Base-by-base conservation (phyloP, 208 protist genomes). In the Crithidia sp. region DNA sequence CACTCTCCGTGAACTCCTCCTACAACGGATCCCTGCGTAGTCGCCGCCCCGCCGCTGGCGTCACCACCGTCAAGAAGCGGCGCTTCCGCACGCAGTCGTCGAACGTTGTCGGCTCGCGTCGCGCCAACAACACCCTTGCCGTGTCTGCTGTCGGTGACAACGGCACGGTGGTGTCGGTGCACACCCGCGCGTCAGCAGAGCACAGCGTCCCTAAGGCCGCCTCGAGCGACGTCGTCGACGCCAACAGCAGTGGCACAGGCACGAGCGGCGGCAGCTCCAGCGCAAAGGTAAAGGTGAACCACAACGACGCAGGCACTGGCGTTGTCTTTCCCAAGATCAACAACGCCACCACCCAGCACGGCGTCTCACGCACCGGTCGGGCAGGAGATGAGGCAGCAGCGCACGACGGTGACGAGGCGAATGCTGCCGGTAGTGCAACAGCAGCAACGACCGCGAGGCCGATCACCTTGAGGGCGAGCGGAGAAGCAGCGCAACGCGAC, bases 41-140 rank as follows among this genome's bases (percentile, higher is more conserved):
- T 12, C 60, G 40, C 4, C 58, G 19, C 10, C 67, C 70, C 10
- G 17, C 4, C 0, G 37, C 52, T 4, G 54, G 45, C 43, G n/a
- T 40, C 0, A 49, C 58, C 6, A 59, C 28, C 12, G n/a, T 57
- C 36, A 49, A 44, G 41, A 72, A 45, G 45, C 49, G 54, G 13
- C 54, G 41, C 28, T 62, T 74, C 4, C 61, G 44, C 53, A 19
- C 67, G 10, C 67, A 55, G 45, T 54, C 74, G 4, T 79, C 74
- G 8, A 65, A 6, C 4, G 54, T 59, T 8, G 28, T 7, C 17
- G 53, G 28, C 39, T 10, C 54, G 3, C 53, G 60, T 14, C 47
- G 44, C 2, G 2, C 47, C 3, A n/a, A 50, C 0, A 53, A 28
- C 40, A 19, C 57, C 12, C 16, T 28, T 3, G 44, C 17, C 45